Evolutionary conservation across 495 filamentous ascomycete species (phyloP), one percentile per base, ranked within the genome.

Genomic region (Xylaria longipes): DNA sequence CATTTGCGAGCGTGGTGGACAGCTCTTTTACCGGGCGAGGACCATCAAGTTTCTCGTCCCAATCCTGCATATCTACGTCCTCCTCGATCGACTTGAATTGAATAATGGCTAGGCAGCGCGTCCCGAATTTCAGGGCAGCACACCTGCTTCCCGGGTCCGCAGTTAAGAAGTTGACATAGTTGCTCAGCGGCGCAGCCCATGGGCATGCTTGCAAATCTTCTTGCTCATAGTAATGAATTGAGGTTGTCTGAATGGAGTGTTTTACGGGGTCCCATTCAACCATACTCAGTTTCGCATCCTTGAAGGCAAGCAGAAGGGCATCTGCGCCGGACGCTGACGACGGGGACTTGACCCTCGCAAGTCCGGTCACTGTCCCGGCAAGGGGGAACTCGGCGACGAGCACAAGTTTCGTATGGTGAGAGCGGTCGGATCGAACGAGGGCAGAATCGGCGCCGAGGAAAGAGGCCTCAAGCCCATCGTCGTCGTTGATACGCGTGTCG

Each of bases 141-240:
- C 97, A 98, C 78, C 95, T 88, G 79, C 92, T 97, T 72, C 92
- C 91, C 29, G 96, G 95, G 78, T 99, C 96, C 65, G 93, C 93
- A 17, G 90, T 91, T 73, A 99, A 85, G 69, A 93, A 91, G 76
- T 91, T 97, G 75, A 88, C 86, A 81, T 88, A 91, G 60, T 88
- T 84, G 75, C 87, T 88, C 70, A 94, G 78, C 56, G 91, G 89
- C 29, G 89, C 88, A 41, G 88, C 87, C 92, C 90, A 98, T 25
- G 91, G 94, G 75, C 86, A 91, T 39, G 88, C 87, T 69, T 88
- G 87, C 71, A 94, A 84, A 75, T 97, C 94, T 76, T 98, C 95
- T 78, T 94, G 89, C 79, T 99, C 96, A 79, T 98, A 99, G 83
- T 95, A 97, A 83, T 99, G 96, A 74, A 99, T 94, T 35, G 94